Percentiles rank a stretch among this genome's conserved stretches.
phyloP scores from a whole-genome alignment of 306 rosid species.

The Casuarina equisetifolia region DNA sequence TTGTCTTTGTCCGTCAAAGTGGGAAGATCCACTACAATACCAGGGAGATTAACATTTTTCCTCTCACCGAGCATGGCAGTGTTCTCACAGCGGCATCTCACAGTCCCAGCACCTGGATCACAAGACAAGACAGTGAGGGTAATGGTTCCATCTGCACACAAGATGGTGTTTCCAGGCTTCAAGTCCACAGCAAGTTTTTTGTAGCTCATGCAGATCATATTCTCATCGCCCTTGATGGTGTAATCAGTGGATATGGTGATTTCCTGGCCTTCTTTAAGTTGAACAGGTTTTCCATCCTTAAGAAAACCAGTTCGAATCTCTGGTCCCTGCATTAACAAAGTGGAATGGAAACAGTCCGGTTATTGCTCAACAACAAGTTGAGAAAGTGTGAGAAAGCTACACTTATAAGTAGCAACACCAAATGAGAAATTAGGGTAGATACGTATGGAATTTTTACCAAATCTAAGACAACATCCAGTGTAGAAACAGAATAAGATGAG shows the following conservation, averaged over 20 bases:
- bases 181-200: conserved; percentile 77
- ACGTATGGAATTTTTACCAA: neutral
- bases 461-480: neutral
- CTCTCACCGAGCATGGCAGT: conserved; percentile 86
- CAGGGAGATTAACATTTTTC: conserved; percentile 96
- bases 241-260: conserved; percentile 80
- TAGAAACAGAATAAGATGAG: neutral
- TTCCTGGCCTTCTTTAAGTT: conserved; percentile 91
- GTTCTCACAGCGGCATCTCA: conserved; percentile 85
- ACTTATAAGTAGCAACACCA: neutral
- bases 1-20: conserved; percentile 89
- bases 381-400: neutral
- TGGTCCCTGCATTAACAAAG: conserved; percentile 65
- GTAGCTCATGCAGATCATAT: conserved; percentile 87
- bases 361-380: neutral
- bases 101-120: conserved; percentile 60
- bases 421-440: neutral
- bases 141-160: conserved; percentile 92
- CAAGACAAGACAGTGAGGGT: conserved; percentile 81
- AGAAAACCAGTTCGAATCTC: conserved; percentile 96
- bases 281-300: conserved; percentile 78
- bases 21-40: conserved; percentile 95
- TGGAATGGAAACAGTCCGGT: conserved; percentile 5
- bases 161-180: conserved; percentile 78
- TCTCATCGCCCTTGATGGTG: conserved; percentile 64